Evolutionary conservation across 2,329 filamentous ascomycete genomes (phyloP).

Genomic region (Cladosporium sp.): DNA sequence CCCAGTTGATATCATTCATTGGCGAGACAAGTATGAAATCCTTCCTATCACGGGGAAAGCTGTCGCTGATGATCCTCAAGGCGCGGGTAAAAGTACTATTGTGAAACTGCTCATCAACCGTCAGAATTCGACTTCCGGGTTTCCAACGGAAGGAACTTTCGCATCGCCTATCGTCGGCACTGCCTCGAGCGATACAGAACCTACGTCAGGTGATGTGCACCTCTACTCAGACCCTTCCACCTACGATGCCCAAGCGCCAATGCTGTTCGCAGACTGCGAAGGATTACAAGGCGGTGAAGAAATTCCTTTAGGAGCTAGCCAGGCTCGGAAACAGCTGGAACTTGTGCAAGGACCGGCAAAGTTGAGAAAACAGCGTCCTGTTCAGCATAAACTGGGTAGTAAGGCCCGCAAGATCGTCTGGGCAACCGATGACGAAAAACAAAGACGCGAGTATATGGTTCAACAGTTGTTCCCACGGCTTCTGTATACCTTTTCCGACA

Average conservation of each 20-base stretch:
- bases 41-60: no score
- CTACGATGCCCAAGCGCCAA: constrained; percentile 30
- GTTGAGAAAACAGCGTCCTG: background rate
- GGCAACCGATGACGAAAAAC: constrained; percentile 28
- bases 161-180: constrained; percentile 26
- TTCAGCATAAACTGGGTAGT: no score
- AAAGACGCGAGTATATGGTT: constrained; percentile 36
- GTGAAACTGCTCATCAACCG: constrained; percentile 46
- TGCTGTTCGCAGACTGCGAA: constrained; percentile 51
- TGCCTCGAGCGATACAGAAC: constrained; percentile 23
- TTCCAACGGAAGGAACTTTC: background rate
- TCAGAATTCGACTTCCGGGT: constrained; percentile 28
- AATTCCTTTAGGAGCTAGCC: constrained; percentile 29
- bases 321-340: constrained; percentile 15
- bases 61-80: no score
- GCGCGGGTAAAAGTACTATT: constrained; percentile 48
- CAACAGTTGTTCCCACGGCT: constrained; percentile 38
- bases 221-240: constrained; percentile 46
- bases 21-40: no score
- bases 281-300: constrained; percentile 49
- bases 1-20: no score
- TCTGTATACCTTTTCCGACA: constrained; percentile 43
- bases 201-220: constrained; percentile 48
- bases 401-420: constrained; percentile 24
- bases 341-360: background rate